A percentile compares a stretch with the other conserved stretches of the same genome.
phyloP scores from a whole-genome alignment of 805 yeast species.

The Priceomyces fermenticarens region DNA sequence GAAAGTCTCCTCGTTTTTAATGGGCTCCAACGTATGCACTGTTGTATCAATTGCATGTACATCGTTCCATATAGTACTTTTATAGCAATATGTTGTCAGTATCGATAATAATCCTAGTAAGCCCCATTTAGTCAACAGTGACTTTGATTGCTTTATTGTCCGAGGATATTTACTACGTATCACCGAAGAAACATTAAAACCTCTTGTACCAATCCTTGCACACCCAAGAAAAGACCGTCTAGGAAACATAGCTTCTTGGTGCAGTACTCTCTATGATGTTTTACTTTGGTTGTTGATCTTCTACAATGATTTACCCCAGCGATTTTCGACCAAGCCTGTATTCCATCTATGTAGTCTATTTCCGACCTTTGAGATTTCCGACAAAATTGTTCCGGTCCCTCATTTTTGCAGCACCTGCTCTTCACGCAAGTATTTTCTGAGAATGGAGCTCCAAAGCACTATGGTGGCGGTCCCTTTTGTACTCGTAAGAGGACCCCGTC shows the following conservation, averaged over 20 bases:
- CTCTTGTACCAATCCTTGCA: too few relatives aligned
- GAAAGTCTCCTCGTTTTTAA: conserved; percentile 56
- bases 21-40: conserved; percentile 43
- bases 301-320: too few relatives aligned
- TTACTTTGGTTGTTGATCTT: not conserved
- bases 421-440: conserved; percentile 25
- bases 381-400: not conserved
- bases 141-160: not conserved
- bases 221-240: too few relatives aligned
- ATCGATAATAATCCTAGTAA: conserved; percentile 7
- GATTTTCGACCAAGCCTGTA: not conserved
- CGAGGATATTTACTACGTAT: too few relatives aligned
- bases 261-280: not conserved
- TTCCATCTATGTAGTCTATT: not conserved
- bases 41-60: conserved; percentile 28
- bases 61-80: conserved; percentile 17
- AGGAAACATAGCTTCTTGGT: too few relatives aligned
- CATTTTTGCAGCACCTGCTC: not conserved
- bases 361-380: not conserved
- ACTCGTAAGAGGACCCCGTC: conserved; percentile 56
- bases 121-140: conserved; percentile 1
- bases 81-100: conserved; percentile 1
- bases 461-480: conserved; percentile 53
- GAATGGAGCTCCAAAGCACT: conserved; percentile 46
- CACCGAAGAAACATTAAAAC: too few relatives aligned